Evolutionary conservation across 2,329 filamentous ascomycete species (phyloP), one percentile per base, ranked within the genome.

Genomic region (Alternaria panax): DNA sequence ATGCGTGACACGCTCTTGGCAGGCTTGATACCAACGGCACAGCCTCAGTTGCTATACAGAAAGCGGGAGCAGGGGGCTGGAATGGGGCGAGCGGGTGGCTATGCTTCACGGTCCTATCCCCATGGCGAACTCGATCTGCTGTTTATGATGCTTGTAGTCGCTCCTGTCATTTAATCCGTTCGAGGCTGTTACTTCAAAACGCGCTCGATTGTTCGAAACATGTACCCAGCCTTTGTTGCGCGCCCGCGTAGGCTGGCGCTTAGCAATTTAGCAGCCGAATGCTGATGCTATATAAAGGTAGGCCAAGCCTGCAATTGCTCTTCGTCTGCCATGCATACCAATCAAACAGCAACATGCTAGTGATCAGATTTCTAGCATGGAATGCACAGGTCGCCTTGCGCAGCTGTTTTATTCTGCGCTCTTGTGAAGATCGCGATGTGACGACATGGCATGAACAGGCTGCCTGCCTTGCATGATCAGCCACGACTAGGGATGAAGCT

Each of bases 21-120:
- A 56, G 59, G 66, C 65, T 72, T 69, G 67, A 69, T 68, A 67
- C 65, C 69, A 59, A 59, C 63, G 57, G 69, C 75, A 77, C 73
- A 77, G 75, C 74, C 74, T 73, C 73, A 74, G 68, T 56, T 63
- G 65, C 63, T 65, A 46, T 58, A 60, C 56, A 60, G 65, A 66
- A 66, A 60, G 66, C 64, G 67, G 67, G 65, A 59, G 51, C 62
- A 59, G 61, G 65, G 63, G 63, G 46, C 51, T 52, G 52, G 38
- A 36, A 63, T 51, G 57, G 66, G 63, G 55, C 55, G 66, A 63
- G 59, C 54, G 54, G 57, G 68, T 69, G 70, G 72, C 72, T 69
- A 67, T 73, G 72, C 64, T 40, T 58, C 56, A 51, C 52, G 54
- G 59, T 59, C 43, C 57, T 48, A 54, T 14, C 57, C 59, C 45